Conservation (phyloP, 1,284 basidiomycete species). For the Ceratobasidium papillatum region DNA sequence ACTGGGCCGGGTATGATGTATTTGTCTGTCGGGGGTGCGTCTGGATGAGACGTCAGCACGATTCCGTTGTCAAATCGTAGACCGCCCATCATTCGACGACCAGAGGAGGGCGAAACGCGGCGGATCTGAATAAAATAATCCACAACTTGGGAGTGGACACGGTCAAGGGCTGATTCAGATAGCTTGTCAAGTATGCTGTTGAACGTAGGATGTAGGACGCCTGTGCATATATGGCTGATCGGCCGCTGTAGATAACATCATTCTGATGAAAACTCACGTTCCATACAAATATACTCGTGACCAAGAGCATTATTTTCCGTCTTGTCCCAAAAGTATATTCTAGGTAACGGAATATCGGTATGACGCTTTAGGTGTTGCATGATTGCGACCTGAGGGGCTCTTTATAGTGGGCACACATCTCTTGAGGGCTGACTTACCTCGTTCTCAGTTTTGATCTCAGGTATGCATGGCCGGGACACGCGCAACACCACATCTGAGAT, state of each 20-base stretch:
- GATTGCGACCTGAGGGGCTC: neutral
- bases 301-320: neutral
- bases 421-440: neutral
- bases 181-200: neutral
- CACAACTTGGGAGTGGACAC: neutral
- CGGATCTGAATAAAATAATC: constrained; percentile 10
- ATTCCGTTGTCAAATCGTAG: constrained; percentile 1
- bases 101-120: neutral
- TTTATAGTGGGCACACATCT: neutral
- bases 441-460: constrained; percentile 1
- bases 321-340: constrained; percentile 6
- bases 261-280: neutral
- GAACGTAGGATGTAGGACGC: constrained; percentile 5
- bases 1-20: constrained; percentile 11
- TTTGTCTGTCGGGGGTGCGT: neutral
- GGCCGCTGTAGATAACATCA: neutral
- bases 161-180: constrained; percentile 4
- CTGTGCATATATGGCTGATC: neutral
- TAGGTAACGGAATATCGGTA: neutral
- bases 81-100: neutral
- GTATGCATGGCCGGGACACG: constrained; percentile 8
- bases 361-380: constrained; percentile 2
- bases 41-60: neutral
- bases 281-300: constrained; percentile 11
- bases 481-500: constrained; percentile 2